These are phyloP conservation scores for Euclidium syriacum DNA, from an alignment of 345 rosid species.

Conservation along the genomic window DNA sequence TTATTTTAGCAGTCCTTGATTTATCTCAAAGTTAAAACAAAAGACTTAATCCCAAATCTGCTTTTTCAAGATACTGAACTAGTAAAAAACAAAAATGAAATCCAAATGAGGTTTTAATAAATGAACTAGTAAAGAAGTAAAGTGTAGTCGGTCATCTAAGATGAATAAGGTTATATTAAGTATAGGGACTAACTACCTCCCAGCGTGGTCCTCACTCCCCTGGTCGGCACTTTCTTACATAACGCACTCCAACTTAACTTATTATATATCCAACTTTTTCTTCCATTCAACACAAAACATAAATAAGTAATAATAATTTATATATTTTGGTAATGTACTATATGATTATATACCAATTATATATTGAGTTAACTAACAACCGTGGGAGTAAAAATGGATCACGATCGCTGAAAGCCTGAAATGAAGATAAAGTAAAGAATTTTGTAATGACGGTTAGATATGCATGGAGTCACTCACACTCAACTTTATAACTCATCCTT, in stretches of 20 bases:
- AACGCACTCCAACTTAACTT: slow-evolving; percentile 9
- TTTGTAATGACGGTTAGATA: slow-evolving; percentile 25
- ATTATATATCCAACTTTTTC: slow-evolving; percentile 5
- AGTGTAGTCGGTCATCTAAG: slow-evolving; percentile 8
- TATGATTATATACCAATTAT: background rate
- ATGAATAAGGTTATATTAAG: slow-evolving; percentile 9
- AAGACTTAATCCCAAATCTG: no score
- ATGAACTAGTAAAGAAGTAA: background rate
- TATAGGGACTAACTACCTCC: background rate
- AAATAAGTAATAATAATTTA: background rate
- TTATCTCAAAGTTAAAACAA: no score
- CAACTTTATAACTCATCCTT: background rate
- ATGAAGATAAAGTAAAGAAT: slow-evolving; percentile 13
- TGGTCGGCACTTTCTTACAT: slow-evolving; percentile 29
- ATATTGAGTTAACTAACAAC: background rate
- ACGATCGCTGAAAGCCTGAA: background rate
- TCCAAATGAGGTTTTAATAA: background rate
- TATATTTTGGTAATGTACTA: background rate
- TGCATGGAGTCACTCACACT: slow-evolving; percentile 20
- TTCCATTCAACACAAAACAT: slow-evolving; percentile 3
- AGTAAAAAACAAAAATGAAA: background rate
- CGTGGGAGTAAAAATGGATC: slow-evolving; percentile 10
- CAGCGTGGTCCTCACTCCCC: background rate
- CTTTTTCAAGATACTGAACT: background rate
- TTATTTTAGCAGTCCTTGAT: no score